phyloP scores from a whole-genome alignment of 805 yeast species.

The Kodamaea kakaduensis region DNA sequence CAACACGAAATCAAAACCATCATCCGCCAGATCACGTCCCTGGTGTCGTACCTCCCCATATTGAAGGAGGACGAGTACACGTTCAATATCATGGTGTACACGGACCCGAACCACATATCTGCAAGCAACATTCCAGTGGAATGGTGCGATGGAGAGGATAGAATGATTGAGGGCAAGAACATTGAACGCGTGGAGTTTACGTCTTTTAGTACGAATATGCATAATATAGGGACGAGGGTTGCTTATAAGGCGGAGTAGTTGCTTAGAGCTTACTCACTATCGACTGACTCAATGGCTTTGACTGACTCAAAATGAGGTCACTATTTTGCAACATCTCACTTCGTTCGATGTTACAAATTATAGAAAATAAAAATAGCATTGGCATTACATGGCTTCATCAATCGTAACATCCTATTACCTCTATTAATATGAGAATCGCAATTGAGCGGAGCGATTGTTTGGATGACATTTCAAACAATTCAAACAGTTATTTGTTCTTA shows the following conservation, averaged over 20 bases:
- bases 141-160: constrained; percentile 78
- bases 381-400: too few species aligned
- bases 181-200: constrained; percentile 67
- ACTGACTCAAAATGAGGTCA: not conserved
- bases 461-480: too few species aligned
- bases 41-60: constrained; percentile 80
- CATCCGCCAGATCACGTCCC: constrained; percentile 83
- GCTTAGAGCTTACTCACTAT: too few species aligned
- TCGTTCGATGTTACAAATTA: not conserved
- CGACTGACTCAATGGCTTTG: not conserved
- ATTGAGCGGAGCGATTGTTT: too few species aligned
- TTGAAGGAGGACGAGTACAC: constrained; percentile 59
- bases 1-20: constrained; percentile 80
- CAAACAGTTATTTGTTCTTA: too few species aligned
- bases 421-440: too few species aligned
- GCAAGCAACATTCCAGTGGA: constrained; percentile 63
- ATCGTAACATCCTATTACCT: too few species aligned
- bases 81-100: constrained; percentile 79
- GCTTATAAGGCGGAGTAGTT: constrained; percentile 42
- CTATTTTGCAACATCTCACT: too few species aligned
- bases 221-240: constrained; percentile 70
- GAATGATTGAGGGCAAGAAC: constrained; percentile 47
- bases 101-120: constrained; percentile 49
- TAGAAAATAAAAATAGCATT: too few species aligned
- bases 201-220: constrained; percentile 62